Evolutionary conservation across 163 green algal species (phyloP).

Genomic region (Prototheca cutis): DNA sequence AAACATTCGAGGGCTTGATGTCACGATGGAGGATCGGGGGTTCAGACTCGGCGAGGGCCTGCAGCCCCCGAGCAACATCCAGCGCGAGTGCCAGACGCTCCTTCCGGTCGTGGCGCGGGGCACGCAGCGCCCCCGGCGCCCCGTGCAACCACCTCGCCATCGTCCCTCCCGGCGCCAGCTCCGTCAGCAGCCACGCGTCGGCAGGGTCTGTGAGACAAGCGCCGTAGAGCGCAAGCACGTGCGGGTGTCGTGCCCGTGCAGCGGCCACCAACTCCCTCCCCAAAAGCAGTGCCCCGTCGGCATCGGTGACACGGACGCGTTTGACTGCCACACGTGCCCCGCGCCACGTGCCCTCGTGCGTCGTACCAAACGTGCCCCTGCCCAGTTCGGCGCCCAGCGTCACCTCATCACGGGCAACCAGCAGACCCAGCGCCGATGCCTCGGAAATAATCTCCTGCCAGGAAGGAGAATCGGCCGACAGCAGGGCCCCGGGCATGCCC

Average conservation of each 20-base stretch:
- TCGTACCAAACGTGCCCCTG: slow-evolving; percentile 38
- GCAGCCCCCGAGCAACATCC: slow-evolving; percentile 64
- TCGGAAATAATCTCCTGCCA: no score
- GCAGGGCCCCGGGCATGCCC: no score
- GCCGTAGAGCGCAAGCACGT: slow-evolving; percentile 43
- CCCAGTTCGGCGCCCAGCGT: slow-evolving; percentile 29
- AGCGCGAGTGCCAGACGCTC: slow-evolving; percentile 48
- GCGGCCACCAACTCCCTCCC: slow-evolving; percentile 38
- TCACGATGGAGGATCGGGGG: slow-evolving; percentile 77
- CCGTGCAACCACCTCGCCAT: slow-evolving; percentile 25
- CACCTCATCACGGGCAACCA: slow-evolving; percentile 35
- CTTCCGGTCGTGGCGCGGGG: slow-evolving; percentile 25
- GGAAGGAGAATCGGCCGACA: no score
- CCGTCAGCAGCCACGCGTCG: slow-evolving; percentile 19
- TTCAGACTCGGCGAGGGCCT: slow-evolving; percentile 46
- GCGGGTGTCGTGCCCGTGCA: slow-evolving; percentile 33
- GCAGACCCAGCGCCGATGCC: slow-evolving; percentile 28
- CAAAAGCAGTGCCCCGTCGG: slow-evolving; percentile 28
- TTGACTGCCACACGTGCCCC: slow-evolving; percentile 43
- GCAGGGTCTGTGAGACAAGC: not conserved
- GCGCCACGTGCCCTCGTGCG: slow-evolving; percentile 30
- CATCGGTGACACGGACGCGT: slow-evolving; percentile 22
- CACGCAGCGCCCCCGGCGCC: slow-evolving; percentile 2
- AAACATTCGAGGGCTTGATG: slow-evolving; percentile 85
- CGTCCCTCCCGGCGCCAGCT: slow-evolving; percentile 22